These are phyloP conservation scores for Cladosporium halotolerans DNA, from an alignment of 2,329 filamentous ascomycete genomes.

Conservation along the genomic window DNA sequence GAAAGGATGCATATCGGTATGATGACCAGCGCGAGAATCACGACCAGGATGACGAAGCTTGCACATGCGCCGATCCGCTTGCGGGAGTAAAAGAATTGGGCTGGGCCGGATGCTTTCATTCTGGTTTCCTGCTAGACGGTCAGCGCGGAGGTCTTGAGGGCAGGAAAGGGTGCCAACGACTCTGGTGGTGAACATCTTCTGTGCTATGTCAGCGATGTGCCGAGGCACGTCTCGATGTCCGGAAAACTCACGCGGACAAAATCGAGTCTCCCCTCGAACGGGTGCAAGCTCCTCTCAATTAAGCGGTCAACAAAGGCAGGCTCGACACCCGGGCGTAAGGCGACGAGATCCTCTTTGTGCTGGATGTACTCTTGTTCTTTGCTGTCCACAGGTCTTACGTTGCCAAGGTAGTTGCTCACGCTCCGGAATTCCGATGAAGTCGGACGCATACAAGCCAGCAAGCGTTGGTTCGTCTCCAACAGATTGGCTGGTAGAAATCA, in stretches of 20 bases:
- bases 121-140: not conserved
- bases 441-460: conserved; percentile 28
- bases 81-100: conserved; percentile 20
- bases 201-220: too few relatives aligned
- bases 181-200: too few relatives aligned
- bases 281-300: conserved; percentile 11
- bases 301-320: conserved; percentile 34
- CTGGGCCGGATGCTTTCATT: not conserved
- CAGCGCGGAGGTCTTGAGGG: not conserved
- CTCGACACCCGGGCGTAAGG: conserved; percentile 33
- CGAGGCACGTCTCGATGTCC: too few relatives aligned
- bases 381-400: conserved; percentile 18
- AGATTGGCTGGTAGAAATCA: not conserved
- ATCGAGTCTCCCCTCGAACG: too few relatives aligned
- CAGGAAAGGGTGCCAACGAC: too few relatives aligned
- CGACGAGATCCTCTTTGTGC: conserved; percentile 36
- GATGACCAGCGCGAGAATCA: conserved; percentile 23
- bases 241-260: too few relatives aligned
- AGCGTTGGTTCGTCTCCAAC: conserved; percentile 17
- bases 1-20: conserved; percentile 23
- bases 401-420: conserved; percentile 26
- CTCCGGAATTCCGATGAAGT: conserved; percentile 26
- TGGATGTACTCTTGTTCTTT: conserved; percentile 30
- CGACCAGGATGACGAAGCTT: conserved; percentile 19
- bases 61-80: conserved; percentile 19